Conservation (phyloP, 2,329 filamentous ascomycete genomes). For the Nigrospora sphaerica region DNA sequence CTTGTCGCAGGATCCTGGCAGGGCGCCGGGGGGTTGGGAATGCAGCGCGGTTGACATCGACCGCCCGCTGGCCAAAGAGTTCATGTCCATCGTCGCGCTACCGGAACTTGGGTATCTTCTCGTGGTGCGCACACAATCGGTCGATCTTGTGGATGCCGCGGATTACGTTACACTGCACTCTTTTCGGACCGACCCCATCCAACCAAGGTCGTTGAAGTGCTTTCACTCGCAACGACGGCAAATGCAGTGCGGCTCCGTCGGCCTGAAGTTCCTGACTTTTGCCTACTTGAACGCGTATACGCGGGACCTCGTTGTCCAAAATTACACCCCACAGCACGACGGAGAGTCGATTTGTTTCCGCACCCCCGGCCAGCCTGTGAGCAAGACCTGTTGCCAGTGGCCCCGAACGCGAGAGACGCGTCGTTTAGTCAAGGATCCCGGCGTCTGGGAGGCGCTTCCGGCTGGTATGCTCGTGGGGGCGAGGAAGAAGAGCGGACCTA, state of each 20-base stretch:
- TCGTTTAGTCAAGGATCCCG: constrained; percentile 53
- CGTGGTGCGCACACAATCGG: constrained; percentile 46
- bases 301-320: constrained; percentile 58
- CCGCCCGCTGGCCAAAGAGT: constrained; percentile 31
- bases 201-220: constrained; percentile 51
- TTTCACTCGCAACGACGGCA: constrained; percentile 46
- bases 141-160: constrained; percentile 55
- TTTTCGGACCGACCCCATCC: constrained; percentile 52
- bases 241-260: constrained; percentile 46
- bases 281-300: constrained; percentile 54
- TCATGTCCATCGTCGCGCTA: constrained; percentile 52
- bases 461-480: constrained; percentile 58
- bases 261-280: constrained; percentile 56
- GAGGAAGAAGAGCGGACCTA: constrained; percentile 33
- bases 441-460: constrained; percentile 56
- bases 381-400: constrained; percentile 43
- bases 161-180: constrained; percentile 51
- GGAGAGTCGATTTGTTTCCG: constrained; percentile 51
- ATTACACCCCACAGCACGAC: constrained; percentile 47
- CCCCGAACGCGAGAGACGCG: constrained; percentile 41
- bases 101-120: constrained; percentile 53
- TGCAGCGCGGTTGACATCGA: constrained; percentile 37
- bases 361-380: constrained; percentile 29
- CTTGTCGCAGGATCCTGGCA: constrained; percentile 19
- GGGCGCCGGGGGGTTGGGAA: constrained; percentile 34